Evolutionary conservation across 192 early-diverging fungal genomes (phyloP).

Genomic region (Paraglomus brasilianum): DNA sequence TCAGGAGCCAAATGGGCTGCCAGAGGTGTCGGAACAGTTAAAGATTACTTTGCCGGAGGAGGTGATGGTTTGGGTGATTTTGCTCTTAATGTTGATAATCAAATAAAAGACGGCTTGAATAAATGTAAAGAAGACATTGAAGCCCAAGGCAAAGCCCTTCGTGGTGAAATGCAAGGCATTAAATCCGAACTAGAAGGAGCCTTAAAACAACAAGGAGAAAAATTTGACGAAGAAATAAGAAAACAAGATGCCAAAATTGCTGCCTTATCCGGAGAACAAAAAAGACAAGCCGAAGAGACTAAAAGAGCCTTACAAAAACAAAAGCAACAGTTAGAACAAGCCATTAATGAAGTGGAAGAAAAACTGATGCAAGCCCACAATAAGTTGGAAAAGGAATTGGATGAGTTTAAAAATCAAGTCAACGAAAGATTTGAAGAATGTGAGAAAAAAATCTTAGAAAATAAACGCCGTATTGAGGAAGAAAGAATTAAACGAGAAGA

Average conservation of each 20-base stretch:
- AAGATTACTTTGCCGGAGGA: too few relatives aligned
- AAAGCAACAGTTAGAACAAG: constrained; percentile 9
- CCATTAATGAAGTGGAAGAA: neutral
- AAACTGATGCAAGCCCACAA: neutral
- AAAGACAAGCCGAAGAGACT: too few relatives aligned
- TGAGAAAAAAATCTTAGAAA: constrained; percentile 11
- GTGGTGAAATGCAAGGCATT: neutral
- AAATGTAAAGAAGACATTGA: neutral
- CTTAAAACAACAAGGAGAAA: constrained; percentile 17
- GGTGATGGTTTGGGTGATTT: too few relatives aligned
- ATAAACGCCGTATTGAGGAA: neutral
- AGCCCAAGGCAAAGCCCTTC: constrained; percentile 3
- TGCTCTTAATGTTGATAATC: neutral
- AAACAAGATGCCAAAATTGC: neutral
- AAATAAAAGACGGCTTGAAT: neutral
- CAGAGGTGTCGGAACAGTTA: too few relatives aligned
- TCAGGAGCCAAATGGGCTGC: too few relatives aligned
- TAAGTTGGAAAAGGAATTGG: neutral
- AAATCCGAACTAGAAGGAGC: constrained; percentile 19
- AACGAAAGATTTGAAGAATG: neutral
- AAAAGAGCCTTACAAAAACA: too few relatives aligned
- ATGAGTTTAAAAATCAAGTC: constrained; percentile 3
- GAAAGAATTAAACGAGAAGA: neutral
- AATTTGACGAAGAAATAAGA: constrained; percentile 21
- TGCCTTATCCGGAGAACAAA: neutral